These are phyloP conservation scores for Waltiozyma solani DNA, from an alignment of 1,139 yeast genomes.

Conservation along the genomic window DNA sequence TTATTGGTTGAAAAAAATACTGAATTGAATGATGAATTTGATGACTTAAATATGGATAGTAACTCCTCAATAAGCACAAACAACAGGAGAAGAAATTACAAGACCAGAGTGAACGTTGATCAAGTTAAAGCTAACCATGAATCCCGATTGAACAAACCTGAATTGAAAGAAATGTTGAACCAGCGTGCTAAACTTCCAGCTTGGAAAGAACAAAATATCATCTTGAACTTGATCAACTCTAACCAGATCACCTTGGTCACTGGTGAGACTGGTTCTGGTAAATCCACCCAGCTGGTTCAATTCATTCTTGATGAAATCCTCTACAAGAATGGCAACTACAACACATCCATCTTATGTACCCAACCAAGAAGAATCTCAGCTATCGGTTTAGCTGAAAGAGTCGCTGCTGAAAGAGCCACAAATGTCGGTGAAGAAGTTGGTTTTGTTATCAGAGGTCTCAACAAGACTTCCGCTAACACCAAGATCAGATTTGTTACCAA, in stretches of 20 bases:
- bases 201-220: slow-evolving; percentile 52
- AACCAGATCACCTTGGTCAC: slow-evolving; percentile 72
- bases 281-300: slow-evolving; percentile 89
- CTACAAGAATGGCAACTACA: slow-evolving; percentile 30
- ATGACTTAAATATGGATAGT: neutral
- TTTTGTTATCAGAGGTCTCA: slow-evolving; percentile 84
- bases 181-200: slow-evolving; percentile 66
- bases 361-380: slow-evolving; percentile 96
- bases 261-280: slow-evolving; percentile 97
- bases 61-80: neutral
- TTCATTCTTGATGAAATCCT: slow-evolving; percentile 61
- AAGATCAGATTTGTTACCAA: slow-evolving; percentile 82
- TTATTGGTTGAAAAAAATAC: slow-evolving; percentile 32
- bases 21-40: slow-evolving; percentile 2
- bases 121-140: slow-evolving; percentile 22
- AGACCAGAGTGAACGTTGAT: slow-evolving; percentile 19
- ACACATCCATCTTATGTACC: slow-evolving; percentile 68
- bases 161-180: slow-evolving; percentile 27
- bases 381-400: slow-evolving; percentile 88
- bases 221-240: slow-evolving; percentile 44
- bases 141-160: slow-evolving; percentile 16
- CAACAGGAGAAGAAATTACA: slow-evolving; percentile 10
- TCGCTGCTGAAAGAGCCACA: slow-evolving; percentile 70
- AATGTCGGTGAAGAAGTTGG: slow-evolving; percentile 76
- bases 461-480: slow-evolving; percentile 50